phyloP scores from a whole-genome alignment of 306 rosid species.

The Ormosia emarginata region DNA sequence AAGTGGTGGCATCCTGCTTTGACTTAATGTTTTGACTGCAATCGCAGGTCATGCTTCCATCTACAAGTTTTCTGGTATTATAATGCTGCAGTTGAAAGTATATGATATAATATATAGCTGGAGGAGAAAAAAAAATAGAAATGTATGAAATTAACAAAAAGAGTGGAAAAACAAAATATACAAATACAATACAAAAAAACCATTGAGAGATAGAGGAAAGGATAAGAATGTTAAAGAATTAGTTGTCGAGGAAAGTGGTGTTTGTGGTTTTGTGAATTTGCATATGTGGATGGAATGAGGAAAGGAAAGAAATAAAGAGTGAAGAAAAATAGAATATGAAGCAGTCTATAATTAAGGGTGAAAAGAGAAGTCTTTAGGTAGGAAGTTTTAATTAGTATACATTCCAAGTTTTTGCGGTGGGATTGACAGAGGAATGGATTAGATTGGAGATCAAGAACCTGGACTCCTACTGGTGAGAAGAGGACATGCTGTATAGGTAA shows the following conservation, averaged over 20 bases:
- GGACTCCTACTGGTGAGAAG: conserved; percentile 32
- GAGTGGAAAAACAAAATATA: conserved; percentile 15
- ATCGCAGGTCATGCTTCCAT: conserved; percentile 45
- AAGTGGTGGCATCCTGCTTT: conserved; percentile 29
- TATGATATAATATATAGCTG: conserved; percentile 25
- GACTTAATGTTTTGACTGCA: conserved; percentile 43
- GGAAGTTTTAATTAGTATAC: not conserved
- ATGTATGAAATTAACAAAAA: conserved; percentile 8
- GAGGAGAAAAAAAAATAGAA: conserved; percentile 1
- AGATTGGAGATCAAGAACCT: conserved; percentile 24
- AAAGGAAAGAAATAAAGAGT: not conserved
- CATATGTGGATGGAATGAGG: not conserved
- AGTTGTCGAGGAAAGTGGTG: conserved; percentile 1
- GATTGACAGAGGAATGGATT: conserved; percentile 27
- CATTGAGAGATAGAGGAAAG: not conserved
- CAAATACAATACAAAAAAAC: not conserved
- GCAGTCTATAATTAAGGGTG: conserved; percentile 5
- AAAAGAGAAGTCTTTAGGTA: conserved; percentile 18
- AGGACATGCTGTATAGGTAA: conserved; percentile 28
- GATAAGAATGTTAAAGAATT: not conserved
- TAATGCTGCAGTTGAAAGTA: conserved; percentile 40
- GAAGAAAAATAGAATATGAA: not conserved
- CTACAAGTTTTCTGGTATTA: conserved; percentile 45
- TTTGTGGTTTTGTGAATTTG: not conserved
- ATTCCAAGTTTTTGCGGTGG: not conserved